Evolutionary conservation across 129 eudicot species (phyloP), one percentile per base, ranked within the genome.

Genomic region (Kitagawia praeruptora): DNA sequence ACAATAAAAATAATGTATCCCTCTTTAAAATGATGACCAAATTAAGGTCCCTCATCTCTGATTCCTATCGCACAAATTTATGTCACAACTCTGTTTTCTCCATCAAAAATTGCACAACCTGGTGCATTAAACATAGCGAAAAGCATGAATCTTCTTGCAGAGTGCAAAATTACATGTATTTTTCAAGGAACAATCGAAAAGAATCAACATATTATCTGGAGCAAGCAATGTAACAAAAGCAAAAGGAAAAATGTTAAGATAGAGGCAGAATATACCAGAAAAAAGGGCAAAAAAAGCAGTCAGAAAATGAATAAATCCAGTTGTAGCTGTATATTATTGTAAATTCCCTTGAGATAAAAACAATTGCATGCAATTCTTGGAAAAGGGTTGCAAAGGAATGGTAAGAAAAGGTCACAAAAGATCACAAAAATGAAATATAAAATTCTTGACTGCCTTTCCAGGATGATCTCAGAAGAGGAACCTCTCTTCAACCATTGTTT

Each of bases 31-130:
- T 72, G 74, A 73, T 75, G 67, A 83, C 79, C 81, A 78, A 83
- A 87, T 84, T 64, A 42, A 86, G 89, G 85, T 89, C 93, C 87
- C 91, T 91, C 93, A 89, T 89, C 78, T 78, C 85, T 14, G 41
- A 34, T 54, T 70, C 69, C 41, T 71, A 69, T 46, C 1, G 6
- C 58, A 25, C 61, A 75, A 45, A 38, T 70, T 80, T 25, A 54
- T 45, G 77, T 82, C 78, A 82, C 64, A 83, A 70, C 34, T 76
- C 88, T 79, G 74, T 56, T 70, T 47, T 75, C 63, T 46, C 25
- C 77, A 66, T 45, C 58, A 73, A 69, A 16, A 80, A 77, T 70
- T 40, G 71, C 83, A 78, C 75, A 81, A 82, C 47, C 80, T 38
- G 74, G 58, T 76, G 79, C 64, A 84, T 42, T 82, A 83, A 74